A percentile compares a stretch with the other conserved stretches of the same genome.
Conservation (phyloP, 2,329 filamentous ascomycete species). For the Rhynchosporium graminicola region DNA sequence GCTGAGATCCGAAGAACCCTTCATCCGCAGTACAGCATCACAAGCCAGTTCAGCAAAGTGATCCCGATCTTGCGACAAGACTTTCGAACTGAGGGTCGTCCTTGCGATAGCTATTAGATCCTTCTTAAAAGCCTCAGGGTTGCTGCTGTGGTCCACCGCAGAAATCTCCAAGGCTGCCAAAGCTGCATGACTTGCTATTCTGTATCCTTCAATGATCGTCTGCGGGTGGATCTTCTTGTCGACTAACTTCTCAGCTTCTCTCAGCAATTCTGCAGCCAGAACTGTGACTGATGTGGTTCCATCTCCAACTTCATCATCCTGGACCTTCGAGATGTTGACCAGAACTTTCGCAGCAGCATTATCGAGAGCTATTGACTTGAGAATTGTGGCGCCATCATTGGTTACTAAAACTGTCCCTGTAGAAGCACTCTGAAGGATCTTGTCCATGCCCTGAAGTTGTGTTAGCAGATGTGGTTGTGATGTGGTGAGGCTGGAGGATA, state of each 20-base stretch:
- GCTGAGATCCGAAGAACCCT: conserved; percentile 88
- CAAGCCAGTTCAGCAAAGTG: conserved; percentile 89
- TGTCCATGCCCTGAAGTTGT: conserved; percentile 78
- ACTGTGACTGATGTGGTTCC: conserved; percentile 98
- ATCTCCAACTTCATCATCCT: conserved; percentile 98
- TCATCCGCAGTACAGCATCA: conserved; percentile 87
- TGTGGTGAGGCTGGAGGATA: background rate
- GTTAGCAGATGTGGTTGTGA: conserved; percentile 4
- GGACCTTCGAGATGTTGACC: conserved; percentile 98
- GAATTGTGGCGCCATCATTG: conserved; percentile 96
- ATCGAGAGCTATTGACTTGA: conserved; percentile 97
- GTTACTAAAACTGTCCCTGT: conserved; percentile 98
- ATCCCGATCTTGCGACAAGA: conserved; percentile 88
- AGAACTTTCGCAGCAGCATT: conserved; percentile 98
- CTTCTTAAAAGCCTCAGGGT: conserved; percentile 80
- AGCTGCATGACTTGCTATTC: conserved; percentile 91
- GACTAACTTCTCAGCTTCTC: conserved; percentile 95
- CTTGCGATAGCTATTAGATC: conserved; percentile 89
- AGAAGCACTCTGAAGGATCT: conserved; percentile 69
- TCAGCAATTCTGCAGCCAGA: conserved; percentile 88
- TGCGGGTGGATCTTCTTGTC: conserved; percentile 99
- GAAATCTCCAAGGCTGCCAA: conserved; percentile 79
- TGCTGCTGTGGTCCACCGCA: conserved; percentile 87
- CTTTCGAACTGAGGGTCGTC: conserved; percentile 96
- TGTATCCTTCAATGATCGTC: conserved; percentile 98